phyloP scores from a whole-genome alignment of 495 filamentous ascomycete genomes.

The Tuber brumale region DNA sequence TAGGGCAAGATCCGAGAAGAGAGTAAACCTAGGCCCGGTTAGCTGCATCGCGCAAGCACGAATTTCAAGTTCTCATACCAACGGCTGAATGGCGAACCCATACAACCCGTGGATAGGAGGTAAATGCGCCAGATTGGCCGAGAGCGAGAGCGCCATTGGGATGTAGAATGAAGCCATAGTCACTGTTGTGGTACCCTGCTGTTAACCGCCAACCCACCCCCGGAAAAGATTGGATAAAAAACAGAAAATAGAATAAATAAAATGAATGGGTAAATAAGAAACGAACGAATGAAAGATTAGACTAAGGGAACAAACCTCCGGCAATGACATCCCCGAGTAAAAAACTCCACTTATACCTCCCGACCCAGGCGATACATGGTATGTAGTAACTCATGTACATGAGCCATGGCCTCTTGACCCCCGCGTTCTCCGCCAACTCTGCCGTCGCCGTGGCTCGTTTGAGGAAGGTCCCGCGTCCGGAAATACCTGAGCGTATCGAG shows the following conservation, averaged over 20 bases:
- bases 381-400: constrained; percentile 94
- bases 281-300: not conserved
- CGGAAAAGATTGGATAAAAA: not conserved
- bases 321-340: constrained; percentile 81
- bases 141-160: constrained; percentile 89
- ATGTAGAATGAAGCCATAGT: constrained; percentile 97
- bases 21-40: constrained; percentile 57
- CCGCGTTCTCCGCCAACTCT: constrained; percentile 32
- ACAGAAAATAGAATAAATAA: not conserved
- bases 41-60: not conserved
- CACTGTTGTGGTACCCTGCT: constrained; percentile 47
- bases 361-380: constrained; percentile 80
- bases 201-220: not conserved
- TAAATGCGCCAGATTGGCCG: constrained; percentile 88
- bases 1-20: constrained; percentile 78
- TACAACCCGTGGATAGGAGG: constrained; percentile 95
- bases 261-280: no score
- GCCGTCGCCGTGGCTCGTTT: constrained; percentile 37
- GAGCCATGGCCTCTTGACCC: constrained; percentile 38
- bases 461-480: constrained; percentile 32
- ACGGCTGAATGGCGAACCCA: constrained; percentile 82
- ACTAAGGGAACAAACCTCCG: constrained; percentile 37
- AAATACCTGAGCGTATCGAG: constrained; percentile 16
- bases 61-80: constrained; percentile 45
- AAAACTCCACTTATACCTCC: constrained; percentile 72